These are phyloP conservation scores for Cryptococcus hybrid DNA, from an alignment of 1,284 basidiomycete species.

Conservation along the genomic window DNA sequence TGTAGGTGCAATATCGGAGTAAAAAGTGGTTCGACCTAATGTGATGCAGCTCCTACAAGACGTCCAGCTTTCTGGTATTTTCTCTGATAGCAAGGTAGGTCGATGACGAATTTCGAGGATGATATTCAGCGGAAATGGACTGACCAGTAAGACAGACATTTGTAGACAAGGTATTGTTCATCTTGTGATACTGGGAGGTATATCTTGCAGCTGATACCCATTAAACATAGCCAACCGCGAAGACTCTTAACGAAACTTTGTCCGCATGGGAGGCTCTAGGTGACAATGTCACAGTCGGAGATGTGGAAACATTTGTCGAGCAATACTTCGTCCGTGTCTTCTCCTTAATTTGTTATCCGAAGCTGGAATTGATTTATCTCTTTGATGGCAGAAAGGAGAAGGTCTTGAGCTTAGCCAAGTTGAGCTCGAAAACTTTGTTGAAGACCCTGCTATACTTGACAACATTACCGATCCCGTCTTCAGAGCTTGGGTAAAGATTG, in stretches of 20 bases:
- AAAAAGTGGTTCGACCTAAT: neutral
- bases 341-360: neutral
- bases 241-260: constrained; percentile 63
- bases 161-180: constrained; percentile 61
- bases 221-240: constrained; percentile 62
- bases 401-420: constrained; percentile 75
- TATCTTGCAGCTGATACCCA: neutral
- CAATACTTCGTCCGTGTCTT: constrained; percentile 59
- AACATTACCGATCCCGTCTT: constrained; percentile 71
- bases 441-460: constrained; percentile 64
- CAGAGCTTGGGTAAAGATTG: constrained; percentile 69
- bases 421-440: constrained; percentile 60
- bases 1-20: constrained; percentile 53
- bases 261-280: constrained; percentile 66
- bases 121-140: neutral
- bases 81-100: constrained; percentile 73
- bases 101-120: no score
- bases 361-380: neutral
- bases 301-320: constrained; percentile 65
- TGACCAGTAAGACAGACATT: constrained; percentile 51
- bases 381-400: constrained; percentile 60
- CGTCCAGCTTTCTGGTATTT: constrained; percentile 74
- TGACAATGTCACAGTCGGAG: constrained; percentile 54
- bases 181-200: neutral
- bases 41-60: constrained; percentile 70